Conservation (phyloP, 345 rosid genomes). For the Pistacia vera region DNA sequence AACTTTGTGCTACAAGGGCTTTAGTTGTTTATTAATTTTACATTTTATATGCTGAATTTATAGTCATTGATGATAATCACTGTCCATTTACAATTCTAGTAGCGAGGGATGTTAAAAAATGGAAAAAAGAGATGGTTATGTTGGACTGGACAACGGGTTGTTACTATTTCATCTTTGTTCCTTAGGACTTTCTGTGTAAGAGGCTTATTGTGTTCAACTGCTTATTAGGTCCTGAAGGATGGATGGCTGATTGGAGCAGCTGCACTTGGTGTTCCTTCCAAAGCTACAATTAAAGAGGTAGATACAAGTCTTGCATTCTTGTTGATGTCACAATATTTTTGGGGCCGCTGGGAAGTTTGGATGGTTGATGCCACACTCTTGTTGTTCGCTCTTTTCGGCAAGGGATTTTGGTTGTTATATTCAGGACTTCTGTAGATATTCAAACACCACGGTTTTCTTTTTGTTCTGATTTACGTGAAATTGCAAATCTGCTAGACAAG, state of each 20-base stretch:
- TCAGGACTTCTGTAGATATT: not conserved
- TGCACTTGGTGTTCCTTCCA: constrained; percentile 91
- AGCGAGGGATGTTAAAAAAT: not conserved
- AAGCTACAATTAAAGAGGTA: constrained; percentile 99
- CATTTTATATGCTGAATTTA: not conserved
- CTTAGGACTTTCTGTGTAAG: not conserved
- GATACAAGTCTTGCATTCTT: not conserved
- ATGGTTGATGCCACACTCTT: not conserved
- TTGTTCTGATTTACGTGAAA: not conserved
- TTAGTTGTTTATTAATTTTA: not conserved
- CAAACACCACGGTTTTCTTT: not conserved
- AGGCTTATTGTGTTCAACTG: constrained; percentile 6
- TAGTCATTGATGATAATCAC: not conserved
- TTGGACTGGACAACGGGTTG: not conserved
- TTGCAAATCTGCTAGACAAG: not conserved
- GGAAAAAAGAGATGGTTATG: not conserved
- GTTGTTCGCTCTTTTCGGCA: not conserved
- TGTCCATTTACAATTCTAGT: not conserved
- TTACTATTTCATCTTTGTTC: constrained; percentile 9
- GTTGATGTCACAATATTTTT: not conserved
- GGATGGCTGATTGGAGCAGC: constrained; percentile 84
- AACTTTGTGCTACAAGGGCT: not conserved
- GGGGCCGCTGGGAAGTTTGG: not conserved
- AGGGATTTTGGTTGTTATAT: not conserved
- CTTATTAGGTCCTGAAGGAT: constrained; percentile 74